These are phyloP conservation scores for Crucibulum parvulum DNA, from an alignment of 1,284 basidiomycete species.

Conservation along the genomic window DNA sequence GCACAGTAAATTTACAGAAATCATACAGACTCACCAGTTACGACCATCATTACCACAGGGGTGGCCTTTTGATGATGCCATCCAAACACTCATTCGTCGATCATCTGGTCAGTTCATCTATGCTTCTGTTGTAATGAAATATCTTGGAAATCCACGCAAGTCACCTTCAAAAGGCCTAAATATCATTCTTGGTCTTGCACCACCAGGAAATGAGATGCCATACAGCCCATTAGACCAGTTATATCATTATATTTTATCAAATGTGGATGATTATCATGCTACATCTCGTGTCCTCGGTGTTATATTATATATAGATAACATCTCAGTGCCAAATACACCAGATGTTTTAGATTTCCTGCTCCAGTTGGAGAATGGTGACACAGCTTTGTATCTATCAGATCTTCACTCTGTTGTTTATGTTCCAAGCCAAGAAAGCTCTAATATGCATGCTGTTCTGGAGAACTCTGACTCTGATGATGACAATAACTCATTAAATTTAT, in stretches of 20 bases:
- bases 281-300: too few species aligned
- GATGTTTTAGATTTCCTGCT: too few species aligned
- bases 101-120: constrained; percentile 17
- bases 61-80: constrained; percentile 4
- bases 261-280: background rate
- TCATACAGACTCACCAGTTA: constrained; percentile 5
- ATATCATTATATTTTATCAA: constrained; percentile 5
- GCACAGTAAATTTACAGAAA: constrained; percentile 1
- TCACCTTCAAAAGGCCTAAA: background rate
- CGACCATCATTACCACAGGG: background rate
- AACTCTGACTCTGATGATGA: too few species aligned
- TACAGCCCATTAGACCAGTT: constrained; percentile 7
- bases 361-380: too few species aligned
- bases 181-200: background rate
- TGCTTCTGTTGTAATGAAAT: constrained; percentile 13
- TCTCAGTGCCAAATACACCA: too few species aligned
- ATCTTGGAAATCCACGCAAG: background rate
- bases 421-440: too few species aligned
- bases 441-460: too few species aligned
- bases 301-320: too few species aligned
- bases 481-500: too few species aligned
- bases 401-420: too few species aligned
- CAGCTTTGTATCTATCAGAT: too few species aligned
- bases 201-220: background rate
- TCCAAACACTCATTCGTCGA: constrained; percentile 1